Evolutionary conservation across 768 basidiomycete species (phyloP).

Genomic region (Tylopilus vinaceipallidus): DNA sequence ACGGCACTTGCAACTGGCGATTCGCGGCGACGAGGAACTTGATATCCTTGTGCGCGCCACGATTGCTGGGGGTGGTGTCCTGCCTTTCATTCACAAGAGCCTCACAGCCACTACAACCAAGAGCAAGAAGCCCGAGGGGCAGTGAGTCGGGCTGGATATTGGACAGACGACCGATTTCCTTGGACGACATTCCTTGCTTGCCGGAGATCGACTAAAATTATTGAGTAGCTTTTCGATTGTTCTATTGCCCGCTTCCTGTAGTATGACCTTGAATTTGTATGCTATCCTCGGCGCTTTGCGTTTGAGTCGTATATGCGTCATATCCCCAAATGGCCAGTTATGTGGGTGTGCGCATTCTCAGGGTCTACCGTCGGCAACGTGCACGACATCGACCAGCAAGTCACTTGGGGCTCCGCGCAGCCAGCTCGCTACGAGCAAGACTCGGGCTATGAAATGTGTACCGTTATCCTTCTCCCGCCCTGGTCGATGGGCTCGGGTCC

Average conservation of each 20-base stretch:
- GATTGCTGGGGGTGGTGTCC: constrained; percentile 85
- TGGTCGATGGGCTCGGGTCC: no score
- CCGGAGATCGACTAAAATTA: constrained; percentile 14
- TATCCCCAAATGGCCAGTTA: background rate
- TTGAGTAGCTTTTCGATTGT: constrained; percentile 9
- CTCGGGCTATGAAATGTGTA: no score
- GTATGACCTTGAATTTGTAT: constrained; percentile 11
- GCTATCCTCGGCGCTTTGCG: no score
- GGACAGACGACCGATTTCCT: background rate
- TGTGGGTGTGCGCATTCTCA: background rate
- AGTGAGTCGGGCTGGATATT: constrained; percentile 11
- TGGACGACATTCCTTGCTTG: constrained; percentile 5
- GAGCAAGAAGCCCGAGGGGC: constrained; percentile 42
- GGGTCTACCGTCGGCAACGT: no score
- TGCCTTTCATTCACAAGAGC: constrained; percentile 88
- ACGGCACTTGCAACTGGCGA: constrained; percentile 92
- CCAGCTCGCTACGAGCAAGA: no score
- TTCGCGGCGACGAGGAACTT: constrained; percentile 97
- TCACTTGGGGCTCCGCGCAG: no score
- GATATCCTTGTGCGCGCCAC: constrained; percentile 92
- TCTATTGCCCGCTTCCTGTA: constrained; percentile 13
- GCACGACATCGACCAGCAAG: no score
- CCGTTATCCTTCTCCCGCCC: no score
- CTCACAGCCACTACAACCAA: constrained; percentile 55
- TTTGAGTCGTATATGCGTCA: no score